Base-by-base conservation (phyloP, 2,329 filamentous ascomycete genomes). In the Hypoxylon sp. region DNA sequence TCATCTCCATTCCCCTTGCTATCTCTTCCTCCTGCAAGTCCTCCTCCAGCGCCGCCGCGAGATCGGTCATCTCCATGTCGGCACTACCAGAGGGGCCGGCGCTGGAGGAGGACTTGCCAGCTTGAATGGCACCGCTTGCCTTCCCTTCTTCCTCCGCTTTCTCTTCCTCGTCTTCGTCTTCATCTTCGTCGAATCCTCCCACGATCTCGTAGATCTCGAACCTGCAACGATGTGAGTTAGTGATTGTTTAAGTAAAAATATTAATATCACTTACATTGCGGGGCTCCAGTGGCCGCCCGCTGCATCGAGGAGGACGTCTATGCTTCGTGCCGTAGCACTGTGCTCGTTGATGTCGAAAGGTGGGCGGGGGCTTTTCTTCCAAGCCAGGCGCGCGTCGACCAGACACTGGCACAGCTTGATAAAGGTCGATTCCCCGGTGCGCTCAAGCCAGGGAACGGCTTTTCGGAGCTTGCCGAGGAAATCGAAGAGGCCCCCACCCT, bases 251-350 rank as follows among this genome's bases (percentile, higher is more conserved):
- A 2, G 32, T 37, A 37, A n/a, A 2, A 37, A 14, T 37, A 2
- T n/a, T 12, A 4, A 16, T 37, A n/a, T 37, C 14, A 37, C 32
- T 1, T 37, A 37, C 32, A 19, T 3, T 14, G 29, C 12, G 14
- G 12, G 5, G 41, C 2, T 12, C 61, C 61, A 65, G 16, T 4
- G 16, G 2, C 11, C n/a, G 0, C 52, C 43, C 1, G 34, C 30
- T 9, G 9, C 32, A 2, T 30, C 43, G 3, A 65, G 57, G 11
- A 68, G 47, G 5, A 6, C 23, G 19, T 65, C 61, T 6, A 65
- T 62, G 2, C 3, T 29, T n/a, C 27, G 52, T 8, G 65, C 65
- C 1, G 51, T 52, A 2, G 19, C 9, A 14, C 51, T 23, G 6
- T 60, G 61, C 16, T 60, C 4, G 30, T 14, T 19, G 5, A 37